These are phyloP conservation scores for Alternaria gaisen DNA, from an alignment of 2,329 filamentous ascomycete genomes.

Conservation along the genomic window DNA sequence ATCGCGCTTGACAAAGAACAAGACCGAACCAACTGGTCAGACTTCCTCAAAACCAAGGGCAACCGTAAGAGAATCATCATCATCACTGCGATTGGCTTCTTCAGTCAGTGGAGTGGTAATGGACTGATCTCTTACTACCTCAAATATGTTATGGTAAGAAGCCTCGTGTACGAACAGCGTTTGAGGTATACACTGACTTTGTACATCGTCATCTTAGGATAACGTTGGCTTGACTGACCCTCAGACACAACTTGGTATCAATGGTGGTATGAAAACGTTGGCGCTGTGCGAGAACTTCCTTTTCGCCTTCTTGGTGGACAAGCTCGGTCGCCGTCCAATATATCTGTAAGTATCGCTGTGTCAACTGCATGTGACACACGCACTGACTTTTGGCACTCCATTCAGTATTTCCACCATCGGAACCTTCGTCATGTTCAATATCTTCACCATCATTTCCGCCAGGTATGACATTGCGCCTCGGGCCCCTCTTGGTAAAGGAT, in stretches of 20 bases:
- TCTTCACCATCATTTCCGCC: slow-evolving; percentile 52
- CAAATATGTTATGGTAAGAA: no score
- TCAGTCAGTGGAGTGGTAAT: slow-evolving; percentile 54
- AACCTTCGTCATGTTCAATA: no score
- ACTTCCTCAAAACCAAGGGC: slow-evolving; percentile 41
- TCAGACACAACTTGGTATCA: slow-evolving; percentile 50
- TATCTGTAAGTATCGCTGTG: slow-evolving; percentile 41
- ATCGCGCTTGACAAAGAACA: slow-evolving; percentile 32
- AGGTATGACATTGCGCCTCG: slow-evolving; percentile 14
- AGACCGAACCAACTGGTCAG: slow-evolving; percentile 12
- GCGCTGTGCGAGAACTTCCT: slow-evolving; percentile 49
- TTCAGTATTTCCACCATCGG: slow-evolving; percentile 39
- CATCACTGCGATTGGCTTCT: slow-evolving; percentile 47
- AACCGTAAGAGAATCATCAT: slow-evolving; percentile 54
- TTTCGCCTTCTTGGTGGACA: slow-evolving; percentile 48
- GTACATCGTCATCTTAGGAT: slow-evolving; percentile 38
- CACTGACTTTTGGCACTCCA: neutral
- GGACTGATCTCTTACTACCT: slow-evolving; percentile 29
- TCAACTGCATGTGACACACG: neutral
- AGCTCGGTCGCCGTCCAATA: slow-evolving; percentile 53
- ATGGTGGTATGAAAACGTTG: slow-evolving; percentile 52
- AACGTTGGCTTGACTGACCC: slow-evolving; percentile 51
- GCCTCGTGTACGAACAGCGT: no score
- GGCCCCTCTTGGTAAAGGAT: slow-evolving; percentile 9
- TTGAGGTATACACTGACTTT: slow-evolving; percentile 7